Base-by-base conservation (phyloP, 768 basidiomycete genomes). In the Epithele typhae region DNA sequence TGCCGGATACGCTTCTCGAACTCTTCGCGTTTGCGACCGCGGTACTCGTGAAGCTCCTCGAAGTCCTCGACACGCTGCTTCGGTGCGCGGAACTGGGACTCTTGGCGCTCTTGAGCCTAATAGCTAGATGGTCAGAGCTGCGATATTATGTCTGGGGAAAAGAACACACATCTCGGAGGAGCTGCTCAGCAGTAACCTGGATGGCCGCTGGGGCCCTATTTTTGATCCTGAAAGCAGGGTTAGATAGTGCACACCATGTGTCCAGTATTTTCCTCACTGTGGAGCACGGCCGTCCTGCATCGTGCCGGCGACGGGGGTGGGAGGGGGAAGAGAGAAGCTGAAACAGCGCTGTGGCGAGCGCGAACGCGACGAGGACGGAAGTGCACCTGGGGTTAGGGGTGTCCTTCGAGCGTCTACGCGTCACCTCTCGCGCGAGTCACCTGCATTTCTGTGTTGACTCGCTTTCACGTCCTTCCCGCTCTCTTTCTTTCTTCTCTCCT, bases 111-210 rank as follows among this genome's bases (percentile, higher is more conserved):
- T 85, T 97, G 92, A 40, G 96, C 96, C 88, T 92, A 58, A 30
- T n/a, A 25, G 12, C 45, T 10, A 3, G 36, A 15, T 37, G 46
- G 34, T 54, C 18, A 48, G 25, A n/a, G 40, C 30, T 15, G 15
- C 9, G 30, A n/a, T 32, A 40, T 23, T 36, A 27, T 15, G 22
- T 10, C 17, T 4, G 34, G 9, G 2, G 32, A 12, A 6, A n/a
- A 19, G 24, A 39, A 46, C 68, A 38, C 63, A 88, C 90, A 74
- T 99, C 96, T 59, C 96, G 86, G 9, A 99, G 75, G 35, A 99
- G 83, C 69, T 99, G 96, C 69, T 98, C 96, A 12, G 96, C 92
- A 48, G 96, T 98, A 69, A 98, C 94, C 68, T 95, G 92, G 51
- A 97, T 76, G 49, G 92, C 87, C 40, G 95, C 95, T 33, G 95